These are phyloP conservation scores for Oryza brachyantha DNA, from an alignment of 176 grass and related monocot genomes.

Conservation along the genomic window DNA sequence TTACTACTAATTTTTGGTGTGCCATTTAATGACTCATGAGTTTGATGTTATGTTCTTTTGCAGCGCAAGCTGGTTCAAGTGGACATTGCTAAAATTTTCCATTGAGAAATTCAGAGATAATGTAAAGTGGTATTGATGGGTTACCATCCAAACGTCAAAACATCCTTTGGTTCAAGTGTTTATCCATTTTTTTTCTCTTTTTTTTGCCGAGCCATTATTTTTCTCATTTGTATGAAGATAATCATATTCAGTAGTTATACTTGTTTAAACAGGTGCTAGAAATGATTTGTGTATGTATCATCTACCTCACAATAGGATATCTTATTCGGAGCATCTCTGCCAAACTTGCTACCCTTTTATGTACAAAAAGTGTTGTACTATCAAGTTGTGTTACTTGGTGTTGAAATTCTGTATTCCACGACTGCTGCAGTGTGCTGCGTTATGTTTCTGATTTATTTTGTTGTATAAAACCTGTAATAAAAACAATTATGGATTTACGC, in stretches of 20 bases:
- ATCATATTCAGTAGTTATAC: background rate
- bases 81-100: background rate
- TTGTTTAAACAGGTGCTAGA: background rate
- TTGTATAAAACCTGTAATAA: background rate
- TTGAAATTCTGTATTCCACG: too few species aligned
- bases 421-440: background rate
- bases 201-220: background rate
- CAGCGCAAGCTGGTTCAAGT: constrained; percentile 27
- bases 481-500: background rate
- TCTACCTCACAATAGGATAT: background rate
- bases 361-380: background rate
- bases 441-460: background rate
- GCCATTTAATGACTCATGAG: background rate
- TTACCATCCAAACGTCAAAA: background rate
- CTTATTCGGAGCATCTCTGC: constrained; percentile 2
- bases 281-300: background rate
- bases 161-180: background rate
- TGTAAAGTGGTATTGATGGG: background rate
- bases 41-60: constrained; percentile 13
- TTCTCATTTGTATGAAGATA: background rate
- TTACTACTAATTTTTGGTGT: background rate
- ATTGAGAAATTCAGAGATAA: background rate
- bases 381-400: background rate
- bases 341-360: background rate
- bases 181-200: background rate